Percentiles rank a stretch among this genome's conserved stretches.
Conservation (phyloP, 2,329 filamentous ascomycete genomes). For the Pseudovirgaria hyperparasitica region DNA sequence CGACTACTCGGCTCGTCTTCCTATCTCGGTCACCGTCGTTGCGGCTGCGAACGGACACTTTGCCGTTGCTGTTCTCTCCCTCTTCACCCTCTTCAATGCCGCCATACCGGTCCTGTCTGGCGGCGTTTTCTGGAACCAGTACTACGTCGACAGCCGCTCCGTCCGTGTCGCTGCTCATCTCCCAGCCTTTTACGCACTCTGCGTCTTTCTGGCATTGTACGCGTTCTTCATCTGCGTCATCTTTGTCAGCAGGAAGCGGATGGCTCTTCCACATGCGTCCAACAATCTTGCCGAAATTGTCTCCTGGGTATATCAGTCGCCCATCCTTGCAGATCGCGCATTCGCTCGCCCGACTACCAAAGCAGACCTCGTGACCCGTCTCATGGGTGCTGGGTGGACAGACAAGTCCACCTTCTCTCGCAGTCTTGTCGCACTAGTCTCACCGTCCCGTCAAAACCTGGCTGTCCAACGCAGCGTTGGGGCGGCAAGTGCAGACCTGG, state of each 20-base stretch:
- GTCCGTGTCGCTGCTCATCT: constrained; percentile 54
- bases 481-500: constrained; percentile 9
- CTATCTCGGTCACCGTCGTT: constrained; percentile 45
- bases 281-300: constrained; percentile 64
- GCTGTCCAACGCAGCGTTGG: constrained; percentile 8
- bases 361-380: constrained; percentile 52
- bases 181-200: constrained; percentile 58
- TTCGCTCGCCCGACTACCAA: constrained; percentile 59
- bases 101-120: constrained; percentile 55
- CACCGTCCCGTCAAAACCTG: constrained; percentile 16
- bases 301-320: constrained; percentile 62
- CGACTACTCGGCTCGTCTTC: constrained; percentile 57
- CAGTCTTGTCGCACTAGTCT: constrained; percentile 15
- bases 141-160: constrained; percentile 27
- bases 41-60: constrained; percentile 51
- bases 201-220: constrained; percentile 60
- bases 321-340: constrained; percentile 57
- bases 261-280: constrained; percentile 60
- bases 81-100: constrained; percentile 46
- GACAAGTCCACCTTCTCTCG: constrained; percentile 23
- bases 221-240: constrained; percentile 45
- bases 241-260: constrained; percentile 46
- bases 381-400: constrained; percentile 46
- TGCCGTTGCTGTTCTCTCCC: constrained; percentile 49
- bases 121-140: constrained; percentile 63